Evolutionary conservation across 371 early-diverging fungal genomes (phyloP).

Genomic region (Encephalitozoon romaleae): DNA sequence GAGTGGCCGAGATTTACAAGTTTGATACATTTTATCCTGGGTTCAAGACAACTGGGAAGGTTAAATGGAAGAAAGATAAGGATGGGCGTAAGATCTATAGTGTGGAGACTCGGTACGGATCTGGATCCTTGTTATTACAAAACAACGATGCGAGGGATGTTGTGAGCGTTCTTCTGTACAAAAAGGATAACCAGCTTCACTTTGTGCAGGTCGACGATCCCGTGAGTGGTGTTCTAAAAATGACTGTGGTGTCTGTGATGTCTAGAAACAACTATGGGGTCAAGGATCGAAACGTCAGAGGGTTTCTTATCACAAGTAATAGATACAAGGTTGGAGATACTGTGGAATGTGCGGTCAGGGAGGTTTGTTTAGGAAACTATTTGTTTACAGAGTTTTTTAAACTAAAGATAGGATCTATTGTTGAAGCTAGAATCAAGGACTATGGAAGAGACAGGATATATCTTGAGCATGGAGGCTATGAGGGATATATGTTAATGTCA

Average conservation of each 20-base stretch:
- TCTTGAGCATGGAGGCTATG: neutral
- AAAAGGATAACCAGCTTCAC: neutral
- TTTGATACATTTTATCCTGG: constrained; percentile 22
- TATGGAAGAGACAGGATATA: neutral
- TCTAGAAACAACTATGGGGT: constrained; percentile 1
- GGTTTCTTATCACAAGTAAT: constrained; percentile 1
- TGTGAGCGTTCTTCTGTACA: neutral
- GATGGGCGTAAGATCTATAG: neutral
- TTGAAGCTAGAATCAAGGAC: neutral
- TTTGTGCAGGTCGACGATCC: constrained; percentile 50
- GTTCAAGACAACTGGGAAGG: neutral
- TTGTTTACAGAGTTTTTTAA: constrained; percentile 28
- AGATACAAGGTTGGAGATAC: neutral
- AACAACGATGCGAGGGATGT: constrained; percentile 13
- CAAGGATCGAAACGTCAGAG: constrained; percentile 21
- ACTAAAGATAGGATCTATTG: neutral
- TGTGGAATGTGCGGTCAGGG: constrained; percentile 5
- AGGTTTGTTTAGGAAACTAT: constrained; percentile 30
- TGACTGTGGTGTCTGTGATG: neutral
- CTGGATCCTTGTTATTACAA: constrained; percentile 28
- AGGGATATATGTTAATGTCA: neutral
- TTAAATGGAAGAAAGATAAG: neutral
- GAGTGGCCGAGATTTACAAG: constrained; percentile 29
- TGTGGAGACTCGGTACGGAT: constrained; percentile 5
- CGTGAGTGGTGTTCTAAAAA: constrained; percentile 11